Conservation (phyloP, 345 rosid species). For the Lepidium africanum region DNA sequence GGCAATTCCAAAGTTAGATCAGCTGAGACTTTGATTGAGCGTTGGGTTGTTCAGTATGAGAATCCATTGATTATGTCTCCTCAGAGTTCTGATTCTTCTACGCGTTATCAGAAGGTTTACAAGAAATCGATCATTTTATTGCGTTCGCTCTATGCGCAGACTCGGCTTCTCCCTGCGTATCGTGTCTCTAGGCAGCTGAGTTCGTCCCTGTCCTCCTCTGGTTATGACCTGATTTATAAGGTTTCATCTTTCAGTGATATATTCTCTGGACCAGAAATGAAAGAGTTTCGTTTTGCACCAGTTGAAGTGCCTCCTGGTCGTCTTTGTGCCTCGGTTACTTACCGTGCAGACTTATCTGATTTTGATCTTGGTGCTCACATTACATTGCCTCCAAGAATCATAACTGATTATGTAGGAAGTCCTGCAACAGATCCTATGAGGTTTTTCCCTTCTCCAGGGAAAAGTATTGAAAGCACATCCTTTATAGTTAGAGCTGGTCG, state of each 20-base stretch:
- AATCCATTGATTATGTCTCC: conserved; percentile 36
- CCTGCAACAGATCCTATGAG: conserved; percentile 76
- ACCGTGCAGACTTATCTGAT: conserved; percentile 53
- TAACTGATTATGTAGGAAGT: conserved; percentile 79
- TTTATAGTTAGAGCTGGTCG: conserved; percentile 49
- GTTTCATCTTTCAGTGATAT: conserved; percentile 72
- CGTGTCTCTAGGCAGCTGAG: conserved; percentile 58
- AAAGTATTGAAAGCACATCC: conserved; percentile 44
- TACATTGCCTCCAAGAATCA: conserved; percentile 67
- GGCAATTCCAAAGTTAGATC: not conserved
- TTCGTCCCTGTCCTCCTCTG: conserved; percentile 50
- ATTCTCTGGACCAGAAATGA: conserved; percentile 57
- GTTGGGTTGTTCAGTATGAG: conserved; percentile 84
- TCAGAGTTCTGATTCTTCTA: conserved; percentile 36
- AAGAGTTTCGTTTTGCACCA: conserved; percentile 54
- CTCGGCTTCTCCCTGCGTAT: conserved; percentile 79
- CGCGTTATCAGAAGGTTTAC: conserved; percentile 65
- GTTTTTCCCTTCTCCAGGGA: conserved; percentile 62
- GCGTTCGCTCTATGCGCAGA: conserved; percentile 62
- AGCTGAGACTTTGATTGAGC: conserved; percentile 71
- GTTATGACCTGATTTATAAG: conserved; percentile 63
- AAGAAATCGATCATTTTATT: conserved; percentile 69
- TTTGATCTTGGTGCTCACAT: conserved; percentile 59
- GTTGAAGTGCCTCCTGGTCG: conserved; percentile 77
- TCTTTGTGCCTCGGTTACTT: conserved; percentile 57